Conservation (phyloP, 805 yeast genomes). For the Priceomyces castillae region DNA sequence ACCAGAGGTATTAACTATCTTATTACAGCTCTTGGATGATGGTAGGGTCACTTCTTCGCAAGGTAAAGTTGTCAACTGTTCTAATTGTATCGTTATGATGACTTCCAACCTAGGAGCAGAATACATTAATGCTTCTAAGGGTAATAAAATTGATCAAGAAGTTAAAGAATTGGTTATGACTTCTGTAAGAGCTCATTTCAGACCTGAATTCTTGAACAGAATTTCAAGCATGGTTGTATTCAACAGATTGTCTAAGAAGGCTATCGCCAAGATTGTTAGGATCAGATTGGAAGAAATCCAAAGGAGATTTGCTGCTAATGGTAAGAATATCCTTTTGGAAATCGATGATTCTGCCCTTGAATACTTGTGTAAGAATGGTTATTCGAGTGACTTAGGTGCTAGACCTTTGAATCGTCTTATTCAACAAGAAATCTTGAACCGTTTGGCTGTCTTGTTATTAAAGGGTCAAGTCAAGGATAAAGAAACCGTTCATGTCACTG, state of each 20-base stretch:
- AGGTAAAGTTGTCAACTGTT: constrained; percentile 90
- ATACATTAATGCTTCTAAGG: constrained; percentile 65
- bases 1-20: constrained; percentile 91
- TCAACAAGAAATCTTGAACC: constrained; percentile 83
- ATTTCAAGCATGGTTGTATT: constrained; percentile 90
- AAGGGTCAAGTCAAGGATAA: constrained; percentile 86
- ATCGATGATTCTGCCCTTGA: constrained; percentile 77
- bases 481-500: constrained; percentile 71
- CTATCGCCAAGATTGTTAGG: constrained; percentile 87
- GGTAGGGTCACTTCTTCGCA: constrained; percentile 94
- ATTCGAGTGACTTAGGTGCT: constrained; percentile 93
- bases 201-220: constrained; percentile 97
- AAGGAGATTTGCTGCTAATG: constrained; percentile 78
- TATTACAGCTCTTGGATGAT: constrained; percentile 91
- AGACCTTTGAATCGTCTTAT: constrained; percentile 92
- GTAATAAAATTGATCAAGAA: constrained; percentile 60
- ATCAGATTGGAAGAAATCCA: constrained; percentile 84
- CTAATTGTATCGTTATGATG: constrained; percentile 91
- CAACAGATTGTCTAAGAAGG: constrained; percentile 87
- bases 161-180: constrained; percentile 80
- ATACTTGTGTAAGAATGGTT: constrained; percentile 81
- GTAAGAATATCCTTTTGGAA: constrained; percentile 69
- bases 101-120: constrained; percentile 97
- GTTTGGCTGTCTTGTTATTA: constrained; percentile 82
- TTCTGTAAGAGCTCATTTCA: constrained; percentile 82